Evolutionary conservation across 2,329 filamentous ascomycete genomes (phyloP), one percentile per base, ranked within the genome.

Genomic region (Colletotrichum ledebouriae): DNA sequence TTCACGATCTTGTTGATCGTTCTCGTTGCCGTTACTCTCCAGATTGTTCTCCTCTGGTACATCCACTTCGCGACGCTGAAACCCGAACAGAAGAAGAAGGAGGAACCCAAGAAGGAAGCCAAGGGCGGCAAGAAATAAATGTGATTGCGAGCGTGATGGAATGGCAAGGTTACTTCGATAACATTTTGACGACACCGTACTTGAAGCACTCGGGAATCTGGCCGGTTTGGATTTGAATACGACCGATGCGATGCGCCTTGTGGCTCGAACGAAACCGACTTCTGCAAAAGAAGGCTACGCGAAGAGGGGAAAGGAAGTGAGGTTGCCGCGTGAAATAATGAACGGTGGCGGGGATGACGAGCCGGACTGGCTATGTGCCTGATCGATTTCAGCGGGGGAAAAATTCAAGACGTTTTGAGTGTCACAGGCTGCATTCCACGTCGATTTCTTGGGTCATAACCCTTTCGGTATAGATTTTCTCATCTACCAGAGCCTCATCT

Each of bases 61-160:
- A 89, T 89, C 73, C 86, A 88, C 78, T 84, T 80, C 73, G 86
- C 86, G 66, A 89, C 87, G 20, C 70, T 87, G 79, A 89, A 89
- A 80, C 87, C 87, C 15, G 85, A 87, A 74, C 87, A 89, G 76
- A 85, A 80, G 75, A 86, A 85, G 76, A 84, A 84, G 74, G 86
- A 86, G 77, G 80, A 80, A 61, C 77, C 78, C 41, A 79, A 78
- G 58, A 83, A 82, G 73, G 49, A 29, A n/a, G 73, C 69, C 1
- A 77, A 80, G 57, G 76, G 74, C 41, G 73, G 71, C 29, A 76
- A 75, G 62, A 73, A 74, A 47, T 66, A 37, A 57, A 17, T 37
- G 29, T 22, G 7, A 39, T 20, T 20, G 11, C 62, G 42, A 17
- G 17, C n/a, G 25, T 7, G 5, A n/a, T 29, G 4, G 15, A 25